Evolutionary conservation across 768 basidiomycete species (phyloP).

Genomic region (Galerina sulciceps): DNA sequence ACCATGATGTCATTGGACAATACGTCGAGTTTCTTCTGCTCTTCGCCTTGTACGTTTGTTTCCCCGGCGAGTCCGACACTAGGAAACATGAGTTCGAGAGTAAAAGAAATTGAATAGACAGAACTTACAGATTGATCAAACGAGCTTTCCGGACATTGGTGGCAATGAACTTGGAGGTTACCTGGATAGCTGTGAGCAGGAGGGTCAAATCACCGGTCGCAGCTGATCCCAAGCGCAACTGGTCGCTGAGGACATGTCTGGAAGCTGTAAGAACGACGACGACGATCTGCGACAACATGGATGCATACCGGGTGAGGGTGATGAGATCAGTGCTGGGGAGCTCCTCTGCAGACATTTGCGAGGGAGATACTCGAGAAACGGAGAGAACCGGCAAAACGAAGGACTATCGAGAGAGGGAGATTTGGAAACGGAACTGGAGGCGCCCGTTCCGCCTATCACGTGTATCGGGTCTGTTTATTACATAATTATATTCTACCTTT

Average conservation of each 20-base stretch:
- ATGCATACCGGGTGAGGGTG: constrained; percentile 83
- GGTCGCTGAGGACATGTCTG: constrained; percentile 89
- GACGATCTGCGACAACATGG: not conserved
- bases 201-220: constrained; percentile 96
- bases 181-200: constrained; percentile 93
- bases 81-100: constrained; percentile 11
- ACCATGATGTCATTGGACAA: constrained; percentile 99
- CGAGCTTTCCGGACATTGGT: constrained; percentile 97
- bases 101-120: not conserved
- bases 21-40: constrained; percentile 99
- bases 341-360: constrained; percentile 59
- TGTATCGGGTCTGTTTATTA: constrained; percentile 30
- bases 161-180: constrained; percentile 96
- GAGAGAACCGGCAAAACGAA: constrained; percentile 27
- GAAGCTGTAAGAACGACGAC: constrained; percentile 6
- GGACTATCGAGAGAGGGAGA: not conserved
- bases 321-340: constrained; percentile 85
- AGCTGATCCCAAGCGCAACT: constrained; percentile 76
- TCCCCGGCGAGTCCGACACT: constrained; percentile 98
- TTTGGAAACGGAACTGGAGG: constrained; percentile 7
- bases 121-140: constrained; percentile 90
- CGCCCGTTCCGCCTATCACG: constrained; percentile 28
- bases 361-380: constrained; percentile 20
- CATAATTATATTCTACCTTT: constrained; percentile 48
- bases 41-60: constrained; percentile 96